Evolutionary conservation across 2,329 filamentous ascomycete genomes (phyloP), one percentile per base, ranked within the genome.

Genomic region (Aciculosporium take): DNA sequence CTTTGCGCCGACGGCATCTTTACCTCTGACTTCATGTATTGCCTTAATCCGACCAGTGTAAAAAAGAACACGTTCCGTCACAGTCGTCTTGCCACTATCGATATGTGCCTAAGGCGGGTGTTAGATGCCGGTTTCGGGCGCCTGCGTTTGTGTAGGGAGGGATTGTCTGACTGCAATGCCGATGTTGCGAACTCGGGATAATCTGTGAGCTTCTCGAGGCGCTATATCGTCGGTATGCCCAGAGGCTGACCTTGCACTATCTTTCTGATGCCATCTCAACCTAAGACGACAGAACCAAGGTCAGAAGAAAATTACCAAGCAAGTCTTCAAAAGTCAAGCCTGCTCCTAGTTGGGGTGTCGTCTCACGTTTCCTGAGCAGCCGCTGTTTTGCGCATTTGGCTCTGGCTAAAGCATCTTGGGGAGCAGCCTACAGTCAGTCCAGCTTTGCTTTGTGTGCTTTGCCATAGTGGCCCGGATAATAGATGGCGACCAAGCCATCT

Each of bases 41-140:
- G 85, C 75, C 60, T 93, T 93, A 66, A 95, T 95, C 58, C 91
- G 82, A 50, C 91, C 91, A 42, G 91, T 96, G 64, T 98, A 98
- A 74, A 88, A 98, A 43, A 98, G 81, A 34, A 98, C 87, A 61
- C 91, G 84, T 67, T 98, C 91, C 43, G 88, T 96, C 47, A 79
- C 84, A 29, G 91, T 98, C 28, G 91, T 98, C 68, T 98, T 98
- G 54, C 91, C 91, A 57, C 86, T 94, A 68, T 98, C 91, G 60
- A 98, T 98, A 61, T 98, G 91, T 50, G 91, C 91, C 81, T 87
- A 52, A 42, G 32, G 28, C 18, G 21, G 21, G 18, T 25, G 37
- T 58, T 44, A 55, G 37, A 25, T 35, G 20, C 5, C 13, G 4
- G 41, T 40, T 35, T 15, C 43, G 45, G 64, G 20, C 4, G 17